These are phyloP conservation scores for Talaromyces nanjingensis DNA, from an alignment of 495 filamentous ascomycete species.

Conservation along the genomic window DNA sequence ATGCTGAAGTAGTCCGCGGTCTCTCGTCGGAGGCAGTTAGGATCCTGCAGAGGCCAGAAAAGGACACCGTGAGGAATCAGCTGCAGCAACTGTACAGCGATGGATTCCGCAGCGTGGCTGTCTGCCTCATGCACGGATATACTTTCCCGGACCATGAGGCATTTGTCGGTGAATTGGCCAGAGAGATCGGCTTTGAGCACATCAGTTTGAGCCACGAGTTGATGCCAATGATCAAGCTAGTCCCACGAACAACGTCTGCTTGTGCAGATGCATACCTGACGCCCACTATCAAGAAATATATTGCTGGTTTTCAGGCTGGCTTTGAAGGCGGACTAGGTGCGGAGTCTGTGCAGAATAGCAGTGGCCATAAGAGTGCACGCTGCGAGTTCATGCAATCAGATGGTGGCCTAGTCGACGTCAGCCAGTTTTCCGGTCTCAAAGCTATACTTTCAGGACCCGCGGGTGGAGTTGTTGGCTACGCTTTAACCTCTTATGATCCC, in stretches of 20 bases:
- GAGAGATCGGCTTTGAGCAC: conserved; percentile 28
- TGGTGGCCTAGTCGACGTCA: conserved; percentile 32
- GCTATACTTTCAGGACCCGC: conserved; percentile 45
- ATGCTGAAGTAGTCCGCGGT: conserved; percentile 16
- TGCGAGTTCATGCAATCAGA: conserved; percentile 38
- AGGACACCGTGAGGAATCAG: conserved; percentile 21
- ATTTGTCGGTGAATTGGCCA: conserved; percentile 28
- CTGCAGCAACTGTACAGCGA: conserved; percentile 26
- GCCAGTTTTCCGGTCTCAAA: conserved; percentile 35
- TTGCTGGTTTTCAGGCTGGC: conserved; percentile 63
- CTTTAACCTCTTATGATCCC: conserved; percentile 74
- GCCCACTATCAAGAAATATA: conserved; percentile 80
- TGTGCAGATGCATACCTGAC: conserved; percentile 86
- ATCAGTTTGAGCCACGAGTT: conserved; percentile 42
- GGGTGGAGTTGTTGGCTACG: conserved; percentile 71
- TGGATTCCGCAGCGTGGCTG: conserved; percentile 28
- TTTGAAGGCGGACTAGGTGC: conserved; percentile 36
- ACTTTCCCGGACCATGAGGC: conserved; percentile 38
- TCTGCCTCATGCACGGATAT: conserved; percentile 32
- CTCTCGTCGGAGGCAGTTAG: conserved; percentile 35
- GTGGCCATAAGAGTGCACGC: conserved; percentile 52
- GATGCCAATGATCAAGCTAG: conserved; percentile 70
- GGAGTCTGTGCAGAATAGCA: conserved; percentile 36
- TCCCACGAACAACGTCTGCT: conserved; percentile 71
- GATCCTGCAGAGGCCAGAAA: conserved; percentile 24